These are phyloP conservation scores for Hymenoscyphus fraxineus DNA, from an alignment of 2,329 filamentous ascomycete genomes.

Conservation along the genomic window DNA sequence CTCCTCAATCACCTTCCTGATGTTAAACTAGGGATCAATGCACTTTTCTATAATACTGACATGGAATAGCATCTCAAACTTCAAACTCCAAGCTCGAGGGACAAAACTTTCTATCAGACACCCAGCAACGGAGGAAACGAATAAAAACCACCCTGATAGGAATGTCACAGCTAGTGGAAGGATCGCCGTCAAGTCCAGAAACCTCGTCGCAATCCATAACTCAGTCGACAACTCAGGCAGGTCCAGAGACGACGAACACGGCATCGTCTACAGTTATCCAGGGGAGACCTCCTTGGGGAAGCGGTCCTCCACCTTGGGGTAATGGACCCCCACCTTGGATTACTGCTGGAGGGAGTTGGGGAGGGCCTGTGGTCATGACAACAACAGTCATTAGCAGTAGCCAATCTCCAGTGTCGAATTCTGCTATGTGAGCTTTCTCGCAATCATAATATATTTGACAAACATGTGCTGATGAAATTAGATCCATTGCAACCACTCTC, in stretches of 20 bases:
- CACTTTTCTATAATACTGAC: no score
- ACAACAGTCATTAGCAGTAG: background rate
- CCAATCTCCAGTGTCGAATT: background rate
- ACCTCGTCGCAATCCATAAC: background rate
- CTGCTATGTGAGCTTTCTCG: background rate
- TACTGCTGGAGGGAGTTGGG: background rate
- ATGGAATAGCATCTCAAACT: no score
- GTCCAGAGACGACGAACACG: background rate
- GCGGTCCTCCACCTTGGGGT: no score
- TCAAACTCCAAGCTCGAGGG: no score
- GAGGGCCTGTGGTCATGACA: background rate
- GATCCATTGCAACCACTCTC: background rate
- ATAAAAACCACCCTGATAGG: background rate
- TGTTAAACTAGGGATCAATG: no score
- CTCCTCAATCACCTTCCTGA: no score
- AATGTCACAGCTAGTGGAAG: background rate
- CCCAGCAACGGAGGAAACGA: no score
- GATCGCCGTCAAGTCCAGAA: background rate
- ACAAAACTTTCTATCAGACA: no score
- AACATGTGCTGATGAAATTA: background rate
- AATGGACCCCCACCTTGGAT: background rate
- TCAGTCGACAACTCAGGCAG: background rate
- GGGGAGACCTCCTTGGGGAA: no score
- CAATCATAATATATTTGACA: background rate
- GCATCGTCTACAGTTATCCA: background rate